Evolutionary conservation across 331 rosid species (phyloP), one percentile per base, ranked within the genome.

Genomic region (Phaseolus coccineus): DNA sequence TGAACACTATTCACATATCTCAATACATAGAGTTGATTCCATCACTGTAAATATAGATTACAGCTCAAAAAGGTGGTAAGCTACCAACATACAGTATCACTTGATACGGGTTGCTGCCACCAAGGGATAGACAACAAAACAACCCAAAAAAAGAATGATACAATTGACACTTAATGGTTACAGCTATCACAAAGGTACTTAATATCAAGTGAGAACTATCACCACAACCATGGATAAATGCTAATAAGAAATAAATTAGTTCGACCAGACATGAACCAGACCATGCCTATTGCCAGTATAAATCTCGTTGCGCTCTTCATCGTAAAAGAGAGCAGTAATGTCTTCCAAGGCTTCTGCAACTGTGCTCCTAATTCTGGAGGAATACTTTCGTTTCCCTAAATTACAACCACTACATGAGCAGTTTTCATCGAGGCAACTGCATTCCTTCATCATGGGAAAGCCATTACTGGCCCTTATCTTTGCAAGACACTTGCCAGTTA

Each of bases 311-410:
- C 97, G 93, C 79, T 94, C 97, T 86, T 94, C 98, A 7, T 94
- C 98, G 5, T 92, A 94, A 88, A 92, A 94, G 65, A 94, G 97
- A 63, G 98, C 98, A 31, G 97, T 94, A 71, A 92, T 94, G 80
- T 94, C 98, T 87, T 94, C 98, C 93, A 92, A 86, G 78, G 98
- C 97, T 86, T 91, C 97, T 4, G 90, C 90, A 5, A 89, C 97
- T 5, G 95, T 86, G 87, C 90, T 42, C 47, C 47, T 42, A 9
- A 42, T 42, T 42, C 47, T 42, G 47, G 47, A 37, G 8, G 42
- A 37, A 40, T 2, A 79, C 42, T 80, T 74, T 57, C 52, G 87
- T 67, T 89, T 94, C 83, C 74, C 89, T n/a, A 92, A 85, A 74
- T 77, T 68, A 68, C 88, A 87, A 27, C 78, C 30, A 58, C 74